phyloP scores from a whole-genome alignment of 1,139 yeast species.

The Yueomyces sp. region DNA sequence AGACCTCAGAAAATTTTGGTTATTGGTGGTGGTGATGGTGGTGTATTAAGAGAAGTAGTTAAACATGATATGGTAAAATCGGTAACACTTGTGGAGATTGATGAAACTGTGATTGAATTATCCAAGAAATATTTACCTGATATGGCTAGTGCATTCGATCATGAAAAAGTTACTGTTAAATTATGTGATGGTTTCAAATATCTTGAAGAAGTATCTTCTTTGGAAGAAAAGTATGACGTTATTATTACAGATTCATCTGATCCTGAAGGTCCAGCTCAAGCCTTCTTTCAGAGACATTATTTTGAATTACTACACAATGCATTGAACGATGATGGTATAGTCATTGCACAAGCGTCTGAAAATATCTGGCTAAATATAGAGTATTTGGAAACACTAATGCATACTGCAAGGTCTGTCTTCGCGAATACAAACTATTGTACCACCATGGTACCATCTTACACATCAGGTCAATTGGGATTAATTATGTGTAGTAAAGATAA shows the following conservation, averaged over 20 bases:
- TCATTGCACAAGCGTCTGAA: slow-evolving; percentile 87
- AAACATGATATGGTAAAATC: slow-evolving; percentile 63
- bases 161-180: slow-evolving; percentile 61
- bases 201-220: slow-evolving; percentile 33
- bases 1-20: slow-evolving; percentile 79
- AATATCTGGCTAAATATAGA: slow-evolving; percentile 80
- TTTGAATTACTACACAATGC: slow-evolving; percentile 62
- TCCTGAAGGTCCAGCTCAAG: slow-evolving; percentile 97
- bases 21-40: slow-evolving; percentile 96
- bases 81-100: slow-evolving; percentile 83
- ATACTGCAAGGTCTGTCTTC: slow-evolving; percentile 60
- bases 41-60: slow-evolving; percentile 82
- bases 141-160: slow-evolving; percentile 62
- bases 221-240: slow-evolving; percentile 51
- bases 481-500: slow-evolving; percentile 65
- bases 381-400: slow-evolving; percentile 46
- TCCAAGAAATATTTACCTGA: slow-evolving; percentile 65
- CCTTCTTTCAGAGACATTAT: slow-evolving; percentile 75
- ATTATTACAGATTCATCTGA: slow-evolving; percentile 94
- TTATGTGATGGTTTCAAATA: slow-evolving; percentile 86
- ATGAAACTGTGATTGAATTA: slow-evolving; percentile 68
- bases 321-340: slow-evolving; percentile 59
- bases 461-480: slow-evolving; percentile 92
- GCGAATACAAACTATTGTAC: slow-evolving; percentile 67
- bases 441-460: slow-evolving; percentile 87